phyloP scores from a whole-genome alignment of 1,284 basidiomycete species.

The Sporisorium sorghi region DNA sequence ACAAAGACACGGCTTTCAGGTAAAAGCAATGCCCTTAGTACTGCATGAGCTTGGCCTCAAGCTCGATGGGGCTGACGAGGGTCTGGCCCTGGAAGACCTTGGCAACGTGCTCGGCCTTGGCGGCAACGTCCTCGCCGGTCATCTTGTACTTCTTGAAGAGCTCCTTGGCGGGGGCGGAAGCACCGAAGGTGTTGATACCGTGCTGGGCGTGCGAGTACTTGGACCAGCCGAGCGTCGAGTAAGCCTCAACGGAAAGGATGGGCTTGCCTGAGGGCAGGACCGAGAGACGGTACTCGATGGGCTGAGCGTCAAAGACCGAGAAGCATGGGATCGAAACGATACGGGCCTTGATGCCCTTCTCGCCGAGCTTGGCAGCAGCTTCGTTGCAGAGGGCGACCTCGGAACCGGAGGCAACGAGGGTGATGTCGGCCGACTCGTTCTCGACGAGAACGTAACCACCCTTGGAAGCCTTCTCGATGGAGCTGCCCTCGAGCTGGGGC shows the following conservation, averaged over 20 bases:
- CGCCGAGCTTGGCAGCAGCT: slow-evolving; percentile 80
- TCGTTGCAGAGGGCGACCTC: slow-evolving; percentile 88
- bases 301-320: slow-evolving; percentile 87
- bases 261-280: slow-evolving; percentile 89
- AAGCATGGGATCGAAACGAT: slow-evolving; percentile 90
- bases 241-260: slow-evolving; percentile 88
- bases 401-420: slow-evolving; percentile 87
- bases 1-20: background rate
- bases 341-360: slow-evolving; percentile 78
- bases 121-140: slow-evolving; percentile 76
- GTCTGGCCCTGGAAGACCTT: slow-evolving; percentile 86
- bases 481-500: slow-evolving; percentile 87
- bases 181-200: slow-evolving; percentile 73
- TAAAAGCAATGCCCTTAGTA: slow-evolving; percentile 19
- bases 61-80: slow-evolving; percentile 79
- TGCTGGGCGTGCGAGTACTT: slow-evolving; percentile 67
- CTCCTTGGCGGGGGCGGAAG: slow-evolving; percentile 87
- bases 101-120: slow-evolving; percentile 84
- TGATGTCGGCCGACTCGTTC: slow-evolving; percentile 79
- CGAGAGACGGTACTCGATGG: slow-evolving; percentile 81
- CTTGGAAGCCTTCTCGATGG: slow-evolving; percentile 83
- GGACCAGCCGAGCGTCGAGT: slow-evolving; percentile 70
- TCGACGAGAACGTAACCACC: slow-evolving; percentile 92
- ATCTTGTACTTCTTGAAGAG: slow-evolving; percentile 75
- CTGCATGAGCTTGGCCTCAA: slow-evolving; percentile 51